These are phyloP conservation scores for Metarhizium rileyi DNA, from an alignment of 2,329 filamentous ascomycete species.

Conservation along the genomic window DNA sequence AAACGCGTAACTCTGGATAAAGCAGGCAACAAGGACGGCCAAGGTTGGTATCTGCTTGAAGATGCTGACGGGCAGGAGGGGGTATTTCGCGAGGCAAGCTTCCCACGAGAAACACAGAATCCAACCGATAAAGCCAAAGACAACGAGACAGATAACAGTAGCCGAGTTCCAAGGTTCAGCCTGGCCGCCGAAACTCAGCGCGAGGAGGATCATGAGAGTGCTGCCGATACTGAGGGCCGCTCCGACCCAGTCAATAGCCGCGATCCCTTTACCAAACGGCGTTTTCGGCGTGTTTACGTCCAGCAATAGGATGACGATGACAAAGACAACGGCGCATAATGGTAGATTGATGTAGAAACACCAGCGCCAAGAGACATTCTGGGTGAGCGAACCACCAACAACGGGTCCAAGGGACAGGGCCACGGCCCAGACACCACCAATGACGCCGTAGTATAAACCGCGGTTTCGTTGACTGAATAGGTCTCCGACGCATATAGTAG, in stretches of 20 bases:
- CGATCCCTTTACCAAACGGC: conserved; percentile 49
- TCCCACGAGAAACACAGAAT: conserved; percentile 50
- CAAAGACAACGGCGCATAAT: background rate
- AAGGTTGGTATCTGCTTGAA: conserved; percentile 48
- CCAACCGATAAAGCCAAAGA: conserved; percentile 45
- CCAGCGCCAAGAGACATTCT: background rate
- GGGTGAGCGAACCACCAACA: conserved; percentile 37
- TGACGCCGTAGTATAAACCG: conserved; percentile 49
- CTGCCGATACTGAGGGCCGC: conserved; percentile 45
- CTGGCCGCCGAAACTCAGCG: conserved; percentile 50
- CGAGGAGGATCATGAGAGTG: conserved; percentile 53
- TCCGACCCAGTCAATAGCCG: conserved; percentile 52
- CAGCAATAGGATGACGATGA: conserved; percentile 51
- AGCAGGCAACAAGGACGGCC: conserved; percentile 39
- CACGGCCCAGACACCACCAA: conserved; percentile 58
- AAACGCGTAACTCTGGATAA: conserved; percentile 46
- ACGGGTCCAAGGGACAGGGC: conserved; percentile 57
- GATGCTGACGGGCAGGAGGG: conserved; percentile 57
- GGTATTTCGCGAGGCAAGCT: conserved; percentile 51
- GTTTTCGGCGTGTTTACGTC: conserved; percentile 59
- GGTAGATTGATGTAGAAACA: background rate
- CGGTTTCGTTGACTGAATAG: conserved; percentile 27
- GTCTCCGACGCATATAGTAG: conserved; percentile 30
- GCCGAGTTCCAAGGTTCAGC: conserved; percentile 51
- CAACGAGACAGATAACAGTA: conserved; percentile 50